phyloP scores from a whole-genome alignment of 1,139 yeast genomes.

The Saccharomycopsis crataegensis region DNA sequence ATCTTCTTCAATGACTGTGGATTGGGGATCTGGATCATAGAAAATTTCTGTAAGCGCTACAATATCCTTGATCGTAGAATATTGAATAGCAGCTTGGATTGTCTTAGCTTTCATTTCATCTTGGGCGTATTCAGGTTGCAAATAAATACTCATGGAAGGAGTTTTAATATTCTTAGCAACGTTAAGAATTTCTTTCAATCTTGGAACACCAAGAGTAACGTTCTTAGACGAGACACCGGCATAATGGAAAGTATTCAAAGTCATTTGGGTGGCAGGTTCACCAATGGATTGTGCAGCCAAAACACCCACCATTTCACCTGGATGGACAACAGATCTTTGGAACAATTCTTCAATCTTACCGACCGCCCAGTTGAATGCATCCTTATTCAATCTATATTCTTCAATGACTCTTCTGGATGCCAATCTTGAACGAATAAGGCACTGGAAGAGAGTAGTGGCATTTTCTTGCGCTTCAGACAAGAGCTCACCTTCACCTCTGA shows the following conservation, averaged over 20 bases:
- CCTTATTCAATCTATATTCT: conserved; percentile 77
- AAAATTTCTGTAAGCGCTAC: conserved; percentile 96
- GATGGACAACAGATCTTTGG: conserved; percentile 87
- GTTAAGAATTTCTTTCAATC: conserved; percentile 96
- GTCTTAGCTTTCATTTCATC: conserved; percentile 93
- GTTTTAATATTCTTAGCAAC: conserved; percentile 98
- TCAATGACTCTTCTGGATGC: conserved; percentile 87
- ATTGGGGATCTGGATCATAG: conserved; percentile 96
- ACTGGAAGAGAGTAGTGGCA: conserved; percentile 86
- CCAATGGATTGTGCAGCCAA: conserved; percentile 99
- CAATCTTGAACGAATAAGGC: conserved; percentile 84
- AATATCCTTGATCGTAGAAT: conserved; percentile 88
- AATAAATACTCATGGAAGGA: conserved; percentile 92
- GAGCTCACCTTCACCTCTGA: conserved; percentile 75
- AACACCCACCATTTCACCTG: conserved; percentile 99
- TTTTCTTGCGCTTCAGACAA: conserved; percentile 84
- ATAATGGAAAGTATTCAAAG: conserved; percentile 98
- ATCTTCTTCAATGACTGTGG: conserved; percentile 94
- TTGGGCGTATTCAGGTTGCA: conserved; percentile 69
- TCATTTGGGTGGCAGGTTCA: conserved; percentile 99
- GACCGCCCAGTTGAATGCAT: conserved; percentile 91
- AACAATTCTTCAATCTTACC: conserved; percentile 94
- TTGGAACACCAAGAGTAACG: conserved; percentile 98
- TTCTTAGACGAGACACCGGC: conserved; percentile 99
- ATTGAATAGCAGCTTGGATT: conserved; percentile 95